Percentiles rank a stretch among this genome's conserved stretches.
Evolutionary conservation across 768 basidiomycete species (phyloP).

Genomic region (Cystobasidium onofrii): DNA sequence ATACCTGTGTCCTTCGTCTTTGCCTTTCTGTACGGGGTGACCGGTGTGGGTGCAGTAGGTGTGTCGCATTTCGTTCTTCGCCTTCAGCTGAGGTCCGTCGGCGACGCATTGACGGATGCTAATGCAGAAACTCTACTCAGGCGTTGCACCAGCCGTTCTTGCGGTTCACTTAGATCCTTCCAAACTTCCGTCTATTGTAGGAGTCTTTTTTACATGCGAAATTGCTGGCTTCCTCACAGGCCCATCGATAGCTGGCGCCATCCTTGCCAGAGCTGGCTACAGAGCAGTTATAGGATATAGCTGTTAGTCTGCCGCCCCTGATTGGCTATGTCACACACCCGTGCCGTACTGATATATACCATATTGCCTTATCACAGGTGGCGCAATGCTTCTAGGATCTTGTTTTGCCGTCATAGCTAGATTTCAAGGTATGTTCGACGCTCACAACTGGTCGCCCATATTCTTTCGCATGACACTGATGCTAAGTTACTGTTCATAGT

Average conservation of each 20-base stretch:
- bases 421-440: background rate
- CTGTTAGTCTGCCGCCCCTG: background rate
- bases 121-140: background rate
- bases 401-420: background rate
- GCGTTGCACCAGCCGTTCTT: conserved; percentile 18
- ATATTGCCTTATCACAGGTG: background rate
- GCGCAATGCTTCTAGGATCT: background rate
- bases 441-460: background rate
- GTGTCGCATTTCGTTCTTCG: background rate
- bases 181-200: background rate
- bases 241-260: conserved; percentile 17
- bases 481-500: background rate
- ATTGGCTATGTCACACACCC: too few relatives aligned
- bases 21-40: conserved; percentile 14
- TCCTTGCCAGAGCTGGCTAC: background rate
- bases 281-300: conserved; percentile 11
- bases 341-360: background rate
- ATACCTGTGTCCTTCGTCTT: conserved; percentile 9
- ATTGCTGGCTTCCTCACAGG: conserved; percentile 26
- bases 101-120: too few relatives aligned
- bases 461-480: background rate
- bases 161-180: conserved; percentile 16
- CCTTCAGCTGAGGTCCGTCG: too few relatives aligned
- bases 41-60: conserved; percentile 20
- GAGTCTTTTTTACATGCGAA: conserved; percentile 14